A percentile compares a stretch with the other conserved stretches of the same genome.
phyloP scores from a whole-genome alignment of 2,329 filamentous ascomycete species.

The Trematosphaeria pertusa region DNA sequence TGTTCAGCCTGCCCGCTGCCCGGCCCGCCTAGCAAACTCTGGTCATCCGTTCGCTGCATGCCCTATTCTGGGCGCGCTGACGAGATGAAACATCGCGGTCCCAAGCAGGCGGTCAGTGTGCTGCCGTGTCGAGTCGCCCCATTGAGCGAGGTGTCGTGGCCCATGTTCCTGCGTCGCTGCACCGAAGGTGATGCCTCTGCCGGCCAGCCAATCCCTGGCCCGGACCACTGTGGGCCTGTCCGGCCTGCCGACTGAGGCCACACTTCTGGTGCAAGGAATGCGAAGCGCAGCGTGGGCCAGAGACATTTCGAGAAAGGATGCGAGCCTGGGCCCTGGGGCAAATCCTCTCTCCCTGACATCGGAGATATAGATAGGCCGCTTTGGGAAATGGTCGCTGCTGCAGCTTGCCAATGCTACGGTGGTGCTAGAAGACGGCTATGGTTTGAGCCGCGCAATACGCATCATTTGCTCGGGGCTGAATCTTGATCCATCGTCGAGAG shows the following conservation, averaged over 20 bases:
- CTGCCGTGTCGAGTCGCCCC: conserved; percentile 47
- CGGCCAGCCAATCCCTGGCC: conserved; percentile 38
- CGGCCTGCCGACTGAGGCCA: conserved; percentile 31
- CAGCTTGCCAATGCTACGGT: conserved; percentile 57
- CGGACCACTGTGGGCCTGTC: conserved; percentile 26
- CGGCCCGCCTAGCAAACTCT: conserved; percentile 30
- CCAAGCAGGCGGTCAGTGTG: conserved; percentile 37
- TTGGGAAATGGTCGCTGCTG: conserved; percentile 54
- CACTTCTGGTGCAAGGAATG: conserved; percentile 49
- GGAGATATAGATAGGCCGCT: conserved; percentile 50
- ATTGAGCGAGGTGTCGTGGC: conserved; percentile 45
- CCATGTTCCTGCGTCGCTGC: conserved; percentile 53
- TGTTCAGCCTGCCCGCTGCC: conserved; percentile 31
- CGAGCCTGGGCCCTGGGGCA: conserved; percentile 46
- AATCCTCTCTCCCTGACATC: conserved; percentile 48
- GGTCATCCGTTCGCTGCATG: conserved; percentile 47
- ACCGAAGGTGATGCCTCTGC: conserved; percentile 44
- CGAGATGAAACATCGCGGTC: conserved; percentile 49
- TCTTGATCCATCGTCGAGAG: conserved; percentile 47
- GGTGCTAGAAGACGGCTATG: conserved; percentile 52
- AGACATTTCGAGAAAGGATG: conserved; percentile 42
- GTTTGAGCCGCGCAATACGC: conserved; percentile 54
- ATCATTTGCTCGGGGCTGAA: conserved; percentile 54
- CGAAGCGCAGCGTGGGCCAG: conserved; percentile 41
- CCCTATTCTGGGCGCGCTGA: conserved; percentile 44